phyloP scores from a whole-genome alignment of 2,329 filamentous ascomycete species.

The Penicillium sp. region DNA sequence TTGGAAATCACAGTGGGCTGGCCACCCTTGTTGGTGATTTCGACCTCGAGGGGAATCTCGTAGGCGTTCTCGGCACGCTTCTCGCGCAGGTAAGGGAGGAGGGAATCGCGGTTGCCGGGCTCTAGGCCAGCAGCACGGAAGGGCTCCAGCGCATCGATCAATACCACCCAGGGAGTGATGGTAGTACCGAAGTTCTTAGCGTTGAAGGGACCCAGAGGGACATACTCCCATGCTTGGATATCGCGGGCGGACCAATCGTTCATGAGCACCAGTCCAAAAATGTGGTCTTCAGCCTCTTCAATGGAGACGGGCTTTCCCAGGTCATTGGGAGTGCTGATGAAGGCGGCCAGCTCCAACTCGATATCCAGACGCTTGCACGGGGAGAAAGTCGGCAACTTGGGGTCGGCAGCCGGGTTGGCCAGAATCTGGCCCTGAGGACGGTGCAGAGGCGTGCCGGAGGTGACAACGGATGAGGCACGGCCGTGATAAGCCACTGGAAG shows the following conservation, averaged over 20 bases:
- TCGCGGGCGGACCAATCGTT: slow-evolving; percentile 87
- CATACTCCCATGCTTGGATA: slow-evolving; percentile 80
- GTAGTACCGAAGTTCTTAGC: slow-evolving; percentile 79
- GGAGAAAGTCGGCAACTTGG: slow-evolving; percentile 62
- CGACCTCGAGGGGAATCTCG: slow-evolving; percentile 68
- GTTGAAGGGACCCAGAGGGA: slow-evolving; percentile 79
- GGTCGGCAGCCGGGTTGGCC: slow-evolving; percentile 59
- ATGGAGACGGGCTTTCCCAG: slow-evolving; percentile 65
- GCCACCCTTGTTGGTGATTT: slow-evolving; percentile 49
- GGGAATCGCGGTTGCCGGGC: slow-evolving; percentile 50
- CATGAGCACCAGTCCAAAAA: slow-evolving; percentile 79
- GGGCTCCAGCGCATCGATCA: slow-evolving; percentile 71
- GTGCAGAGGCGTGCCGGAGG: slow-evolving; percentile 70
- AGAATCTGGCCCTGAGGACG: slow-evolving; percentile 75
- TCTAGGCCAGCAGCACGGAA: slow-evolving; percentile 57
- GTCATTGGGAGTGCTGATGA: slow-evolving; percentile 64
- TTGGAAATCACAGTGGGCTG: slow-evolving; percentile 58
- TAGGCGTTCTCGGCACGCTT: slow-evolving; percentile 57
- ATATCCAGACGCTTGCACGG: slow-evolving; percentile 70
- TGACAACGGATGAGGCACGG: slow-evolving; percentile 70
- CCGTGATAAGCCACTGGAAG: slow-evolving; percentile 81
- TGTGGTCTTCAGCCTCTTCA: slow-evolving; percentile 63
- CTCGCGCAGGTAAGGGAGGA: slow-evolving; percentile 66
- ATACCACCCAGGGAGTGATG: slow-evolving; percentile 76
- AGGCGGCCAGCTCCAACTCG: slow-evolving; percentile 76